Percentiles rank a stretch among this genome's conserved stretches.
Evolutionary conservation across 148 eudicot genomes (phyloP).

Genomic region (Vaccinium myrtillus): DNA sequence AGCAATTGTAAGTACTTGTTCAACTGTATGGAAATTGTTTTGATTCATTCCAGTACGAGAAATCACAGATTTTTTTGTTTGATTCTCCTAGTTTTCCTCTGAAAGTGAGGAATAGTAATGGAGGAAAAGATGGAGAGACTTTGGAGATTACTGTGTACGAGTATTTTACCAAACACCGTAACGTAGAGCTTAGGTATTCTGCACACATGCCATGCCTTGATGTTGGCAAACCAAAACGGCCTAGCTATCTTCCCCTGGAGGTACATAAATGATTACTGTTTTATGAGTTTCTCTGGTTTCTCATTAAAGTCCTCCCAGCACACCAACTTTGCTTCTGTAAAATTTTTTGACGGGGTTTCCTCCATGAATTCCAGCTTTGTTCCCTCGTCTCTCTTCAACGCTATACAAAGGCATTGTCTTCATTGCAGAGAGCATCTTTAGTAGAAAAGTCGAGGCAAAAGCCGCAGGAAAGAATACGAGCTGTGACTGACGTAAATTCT

Average conservation of each 20-base stretch:
- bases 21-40: not conserved
- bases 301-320: not conserved
- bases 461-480: constrained; percentile 65
- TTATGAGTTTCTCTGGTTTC: not conserved
- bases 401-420: constrained; percentile 57
- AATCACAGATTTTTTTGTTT: constrained; percentile 20
- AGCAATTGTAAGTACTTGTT: constrained; percentile 53
- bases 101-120: constrained; percentile 41
- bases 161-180: constrained; percentile 57
- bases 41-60: not conserved
- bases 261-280: constrained; percentile 28
- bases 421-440: constrained; percentile 58
- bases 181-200: constrained; percentile 52
- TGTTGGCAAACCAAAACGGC: constrained; percentile 75
- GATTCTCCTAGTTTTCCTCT: constrained; percentile 44
- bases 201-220: constrained; percentile 80
- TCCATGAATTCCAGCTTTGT: constrained; percentile 54
- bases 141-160: constrained; percentile 60
- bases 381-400: constrained; percentile 79
- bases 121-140: constrained; percentile 34
- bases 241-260: constrained; percentile 87
- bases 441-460: constrained; percentile 76
- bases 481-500: constrained; percentile 58
- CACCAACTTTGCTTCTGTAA: not conserved
- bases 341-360: not conserved